phyloP scores from a whole-genome alignment of 768 basidiomycete genomes.

The Mycena venus region DNA sequence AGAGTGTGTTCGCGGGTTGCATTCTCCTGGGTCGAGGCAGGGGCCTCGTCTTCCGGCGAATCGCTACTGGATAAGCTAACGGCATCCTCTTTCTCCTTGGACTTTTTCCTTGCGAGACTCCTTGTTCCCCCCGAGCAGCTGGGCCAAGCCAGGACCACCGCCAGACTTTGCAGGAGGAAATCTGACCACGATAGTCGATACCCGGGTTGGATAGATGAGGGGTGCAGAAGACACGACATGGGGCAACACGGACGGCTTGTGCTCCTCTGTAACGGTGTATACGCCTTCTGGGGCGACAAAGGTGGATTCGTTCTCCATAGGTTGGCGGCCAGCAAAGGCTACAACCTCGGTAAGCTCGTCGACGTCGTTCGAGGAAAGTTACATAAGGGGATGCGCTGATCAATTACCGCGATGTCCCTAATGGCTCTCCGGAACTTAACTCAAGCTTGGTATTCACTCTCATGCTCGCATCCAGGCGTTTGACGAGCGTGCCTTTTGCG shows the following conservation, averaged over 20 bases:
- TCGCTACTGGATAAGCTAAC: slow-evolving; percentile 88
- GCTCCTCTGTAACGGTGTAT: slow-evolving; percentile 89
- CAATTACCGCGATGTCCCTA: background rate
- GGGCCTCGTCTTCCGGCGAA: slow-evolving; percentile 72
- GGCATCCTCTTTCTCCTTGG: slow-evolving; percentile 67
- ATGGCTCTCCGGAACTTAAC: slow-evolving; percentile 59
- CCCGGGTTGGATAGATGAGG: slow-evolving; percentile 67
- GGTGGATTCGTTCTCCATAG: slow-evolving; percentile 86
- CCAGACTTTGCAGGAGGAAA: slow-evolving; percentile 71
- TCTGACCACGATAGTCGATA: slow-evolving; percentile 72
- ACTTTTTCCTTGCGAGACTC: slow-evolving; percentile 72
- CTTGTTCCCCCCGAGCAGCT: slow-evolving; percentile 77
- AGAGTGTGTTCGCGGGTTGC: slow-evolving; percentile 66
- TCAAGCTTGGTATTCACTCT: slow-evolving; percentile 5
- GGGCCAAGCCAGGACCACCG: slow-evolving; percentile 72
- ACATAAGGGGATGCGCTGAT: background rate
- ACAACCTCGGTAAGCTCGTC: slow-evolving; percentile 9
- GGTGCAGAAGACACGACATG: slow-evolving; percentile 54
- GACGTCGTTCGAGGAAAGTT: background rate
- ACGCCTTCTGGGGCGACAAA: slow-evolving; percentile 93
- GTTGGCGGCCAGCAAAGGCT: slow-evolving; percentile 41
- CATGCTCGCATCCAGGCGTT: slow-evolving; percentile 52
- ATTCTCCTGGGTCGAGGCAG: slow-evolving; percentile 56
- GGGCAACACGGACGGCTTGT: slow-evolving; percentile 71
- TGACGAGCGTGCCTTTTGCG: slow-evolving; percentile 25